phyloP scores from a whole-genome alignment of 1,284 basidiomycete genomes.

The Mycena sp. region DNA sequence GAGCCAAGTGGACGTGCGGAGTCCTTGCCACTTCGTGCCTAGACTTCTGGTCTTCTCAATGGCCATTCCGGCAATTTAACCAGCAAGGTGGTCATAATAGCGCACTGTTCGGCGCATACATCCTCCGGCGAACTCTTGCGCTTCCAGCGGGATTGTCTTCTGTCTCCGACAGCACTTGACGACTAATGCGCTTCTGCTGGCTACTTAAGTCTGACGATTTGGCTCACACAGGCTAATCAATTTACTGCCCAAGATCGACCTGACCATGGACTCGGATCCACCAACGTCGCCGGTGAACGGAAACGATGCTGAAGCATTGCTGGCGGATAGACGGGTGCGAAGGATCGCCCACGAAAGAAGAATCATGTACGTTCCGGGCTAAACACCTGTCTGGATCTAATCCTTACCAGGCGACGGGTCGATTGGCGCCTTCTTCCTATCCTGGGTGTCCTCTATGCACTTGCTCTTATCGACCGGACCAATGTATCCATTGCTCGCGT shows the following conservation, averaged over 20 bases:
- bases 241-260: background rate
- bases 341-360: constrained; percentile 14
- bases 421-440: constrained; percentile 54
- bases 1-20: constrained; percentile 23
- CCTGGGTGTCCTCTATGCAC: constrained; percentile 51
- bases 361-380: constrained; percentile 15
- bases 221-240: constrained; percentile 6
- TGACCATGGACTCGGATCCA: constrained; percentile 10
- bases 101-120: constrained; percentile 15
- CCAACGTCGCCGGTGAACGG: background rate
- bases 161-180: constrained; percentile 23
- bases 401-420: constrained; percentile 46
- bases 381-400: background rate
- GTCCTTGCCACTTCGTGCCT: constrained; percentile 20
- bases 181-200: constrained; percentile 21
- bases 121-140: constrained; percentile 16
- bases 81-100: constrained; percentile 12
- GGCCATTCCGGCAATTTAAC: constrained; percentile 12
- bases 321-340: constrained; percentile 9
- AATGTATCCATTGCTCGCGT: constrained; percentile 55
- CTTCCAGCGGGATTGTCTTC: constrained; percentile 16
- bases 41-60: constrained; percentile 22
- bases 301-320: constrained; percentile 18
- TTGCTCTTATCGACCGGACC: constrained; percentile 53
- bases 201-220: constrained; percentile 22